Evolutionary conservation across 2,329 filamentous ascomycete species (phyloP), one percentile per base, ranked within the genome.

Genomic region (Cadophora luteo-olivacea): DNA sequence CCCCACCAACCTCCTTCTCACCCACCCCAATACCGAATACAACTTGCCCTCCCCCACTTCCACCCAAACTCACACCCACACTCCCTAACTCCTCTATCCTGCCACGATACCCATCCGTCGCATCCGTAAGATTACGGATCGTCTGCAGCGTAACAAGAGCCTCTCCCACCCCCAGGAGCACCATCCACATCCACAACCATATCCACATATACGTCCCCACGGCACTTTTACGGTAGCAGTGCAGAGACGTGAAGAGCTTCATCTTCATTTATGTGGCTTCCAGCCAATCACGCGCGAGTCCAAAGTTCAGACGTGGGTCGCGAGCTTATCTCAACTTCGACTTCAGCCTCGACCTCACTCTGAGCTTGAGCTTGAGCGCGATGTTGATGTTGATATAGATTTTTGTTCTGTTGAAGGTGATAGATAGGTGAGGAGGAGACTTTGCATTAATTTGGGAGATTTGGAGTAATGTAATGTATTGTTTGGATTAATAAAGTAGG

Each of bases 81-180:
- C 41, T 14, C 38, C 41, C 24, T 8, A 25, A 2, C 12, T 38
- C 48, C 51, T 16, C 24, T 29, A 65, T 68, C 66, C 65, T 48
- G 36, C 24, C 51, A 41, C 65, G 41, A 51, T 60, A 60, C 36
- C 65, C 67, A 67, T 55, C 57, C 57, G 70, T 75, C 33, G 68
- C 16, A 5, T 5, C 33, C 11, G 72, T 75, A 14, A 76, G 61
- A 61, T 72, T 69, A 33, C 71, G 45, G 3, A 76, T 72, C 19
- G 66, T 70, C 2, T 69, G 63, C 4, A 74, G 63, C 36, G 73
- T 74, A n/a, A 75, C 62, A 6, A 73, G 68, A 22, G 69, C 71
- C 16, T 52, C 8, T 6, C 54, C 58, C 29, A 38, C 41, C 24
- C 38, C 38, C 14, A 12, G 54, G 24, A 32, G 41, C 32, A 33